A percentile compares a stretch with the other conserved stretches of the same genome.
These are phyloP conservation scores for Salix caprea DNA, from an alignment of 345 rosid species.

Conservation along the genomic window DNA sequence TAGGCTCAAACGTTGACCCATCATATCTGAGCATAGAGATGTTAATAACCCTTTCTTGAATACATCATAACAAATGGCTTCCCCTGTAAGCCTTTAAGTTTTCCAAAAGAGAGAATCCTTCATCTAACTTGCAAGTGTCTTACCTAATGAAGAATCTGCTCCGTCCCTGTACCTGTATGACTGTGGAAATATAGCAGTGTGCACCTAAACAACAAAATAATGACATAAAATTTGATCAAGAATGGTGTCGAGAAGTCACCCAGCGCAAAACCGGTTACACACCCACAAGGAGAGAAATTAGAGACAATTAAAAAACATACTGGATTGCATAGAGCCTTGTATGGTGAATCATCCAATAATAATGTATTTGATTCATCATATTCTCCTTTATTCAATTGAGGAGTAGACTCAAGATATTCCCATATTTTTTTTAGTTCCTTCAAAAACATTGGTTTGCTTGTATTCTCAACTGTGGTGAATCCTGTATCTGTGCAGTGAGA, in stretches of 20 bases:
- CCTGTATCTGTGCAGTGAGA: conserved; percentile 23
- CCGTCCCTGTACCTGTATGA: conserved; percentile 39
- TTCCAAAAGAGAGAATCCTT: neutral
- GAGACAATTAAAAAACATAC: conserved; percentile 6
- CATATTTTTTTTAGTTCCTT: conserved; percentile 25
- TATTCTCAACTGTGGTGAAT: conserved; percentile 18
- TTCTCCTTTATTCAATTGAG: conserved; percentile 19
- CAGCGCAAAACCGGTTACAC: neutral
- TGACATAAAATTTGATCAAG: neutral
- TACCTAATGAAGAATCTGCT: conserved; percentile 66
- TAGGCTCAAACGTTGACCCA: neutral
- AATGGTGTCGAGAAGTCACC: neutral
- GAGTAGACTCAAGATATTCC: conserved; percentile 8
- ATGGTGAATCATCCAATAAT: conserved; percentile 31
- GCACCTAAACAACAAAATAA: conserved; percentile 38
- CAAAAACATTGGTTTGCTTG: conserved; percentile 19
- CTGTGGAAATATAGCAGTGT: conserved; percentile 75
- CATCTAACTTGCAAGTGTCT: conserved; percentile 21
- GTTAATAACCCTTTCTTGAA: neutral
- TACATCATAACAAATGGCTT: neutral
- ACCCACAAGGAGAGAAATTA: neutral
- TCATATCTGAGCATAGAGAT: neutral
- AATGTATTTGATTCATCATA: conserved; percentile 25
- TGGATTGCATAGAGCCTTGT: conserved; percentile 31
- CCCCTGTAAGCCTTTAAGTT: neutral